Evolutionary conservation across 1,284 basidiomycete genomes (phyloP).

Genomic region (Veloporphyrellus conicus): DNA sequence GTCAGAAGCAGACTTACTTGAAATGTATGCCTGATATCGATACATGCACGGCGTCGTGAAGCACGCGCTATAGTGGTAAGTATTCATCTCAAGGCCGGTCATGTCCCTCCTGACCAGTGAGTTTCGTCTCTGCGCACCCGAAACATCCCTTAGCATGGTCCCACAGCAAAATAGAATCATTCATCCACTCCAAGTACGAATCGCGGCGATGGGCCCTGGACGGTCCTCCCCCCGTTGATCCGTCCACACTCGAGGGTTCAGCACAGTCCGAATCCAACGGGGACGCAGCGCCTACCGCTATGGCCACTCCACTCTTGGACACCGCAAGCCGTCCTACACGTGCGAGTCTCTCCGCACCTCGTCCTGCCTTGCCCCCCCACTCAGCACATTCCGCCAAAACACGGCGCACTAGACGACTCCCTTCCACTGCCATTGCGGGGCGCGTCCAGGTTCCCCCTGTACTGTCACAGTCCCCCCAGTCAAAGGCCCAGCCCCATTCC

Average conservation of each 20-base stretch:
- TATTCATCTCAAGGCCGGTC: constrained; percentile 91
- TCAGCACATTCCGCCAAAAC: constrained; percentile 43
- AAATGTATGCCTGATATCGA: no score
- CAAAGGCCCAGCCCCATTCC: constrained; percentile 14
- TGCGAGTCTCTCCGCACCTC: constrained; percentile 31
- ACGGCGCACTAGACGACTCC: constrained; percentile 36
- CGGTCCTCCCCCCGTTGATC: constrained; percentile 79
- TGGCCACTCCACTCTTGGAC: constrained; percentile 22
- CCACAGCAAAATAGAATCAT: constrained; percentile 92
- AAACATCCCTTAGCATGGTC: constrained; percentile 1
- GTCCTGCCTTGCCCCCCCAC: constrained; percentile 24
- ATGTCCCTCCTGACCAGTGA: constrained; percentile 92
- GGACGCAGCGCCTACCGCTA: constrained; percentile 18
- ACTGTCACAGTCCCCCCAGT: constrained; percentile 10
- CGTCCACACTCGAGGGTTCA: constrained; percentile 68
- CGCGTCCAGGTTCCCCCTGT: constrained; percentile 13
- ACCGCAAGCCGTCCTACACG: constrained; percentile 30
- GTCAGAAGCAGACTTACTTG: no score
- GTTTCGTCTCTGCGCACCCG: constrained; percentile 32
- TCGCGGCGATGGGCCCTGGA: constrained; percentile 89
- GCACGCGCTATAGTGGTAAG: no score
- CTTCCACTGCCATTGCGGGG: constrained; percentile 24
- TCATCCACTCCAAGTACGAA: constrained; percentile 97
- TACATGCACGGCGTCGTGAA: no score
- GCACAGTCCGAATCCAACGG: constrained; percentile 17